phyloP scores from a whole-genome alignment of 805 yeast genomes.

The Brettanomyces custersianus region DNA sequence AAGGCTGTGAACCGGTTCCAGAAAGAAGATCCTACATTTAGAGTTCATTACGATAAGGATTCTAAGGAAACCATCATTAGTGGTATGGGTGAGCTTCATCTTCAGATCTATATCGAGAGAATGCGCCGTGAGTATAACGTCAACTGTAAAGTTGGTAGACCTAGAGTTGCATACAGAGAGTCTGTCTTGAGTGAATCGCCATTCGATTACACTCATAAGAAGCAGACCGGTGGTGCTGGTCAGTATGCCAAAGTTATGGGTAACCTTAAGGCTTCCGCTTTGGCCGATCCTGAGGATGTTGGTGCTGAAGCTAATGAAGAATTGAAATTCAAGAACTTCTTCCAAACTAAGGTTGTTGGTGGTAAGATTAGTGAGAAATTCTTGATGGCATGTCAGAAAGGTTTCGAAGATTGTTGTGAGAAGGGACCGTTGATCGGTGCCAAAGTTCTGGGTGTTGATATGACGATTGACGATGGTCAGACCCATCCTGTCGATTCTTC shows the following conservation, averaged over 20 bases:
- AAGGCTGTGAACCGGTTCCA: conserved; percentile 97
- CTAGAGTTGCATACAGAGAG: conserved; percentile 97
- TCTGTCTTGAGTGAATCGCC: conserved; percentile 64
- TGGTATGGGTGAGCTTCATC: conserved; percentile 97
- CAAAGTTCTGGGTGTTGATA: conserved; percentile 82
- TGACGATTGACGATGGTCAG: conserved; percentile 95
- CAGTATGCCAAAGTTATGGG: conserved; percentile 97
- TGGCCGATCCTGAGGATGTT: conserved; percentile 41
- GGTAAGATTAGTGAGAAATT: conserved; percentile 96
- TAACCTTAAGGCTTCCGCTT: conserved; percentile 38
- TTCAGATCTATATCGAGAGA: conserved; percentile 96
- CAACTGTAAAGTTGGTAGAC: conserved; percentile 91
- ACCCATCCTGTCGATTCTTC: conserved; percentile 96
- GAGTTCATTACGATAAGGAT: conserved; percentile 83
- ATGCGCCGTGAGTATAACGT: conserved; percentile 96
- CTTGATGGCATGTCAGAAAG: conserved; percentile 88
- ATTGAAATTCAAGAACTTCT: conserved; percentile 45
- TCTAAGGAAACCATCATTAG: conserved; percentile 91
- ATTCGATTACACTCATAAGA: conserved; percentile 93
- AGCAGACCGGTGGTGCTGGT: conserved; percentile 99
- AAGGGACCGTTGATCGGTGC: conserved; percentile 97
- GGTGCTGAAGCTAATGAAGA: conserved; percentile 23
- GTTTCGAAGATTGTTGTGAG: conserved; percentile 89
- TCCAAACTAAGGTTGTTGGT: conserved; percentile 86
- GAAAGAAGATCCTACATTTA: conserved; percentile 97